Percentiles rank a stretch among this genome's conserved stretches.
phyloP scores from a whole-genome alignment of 305 asterid genomes.

The Fraxinus latifolia region DNA sequence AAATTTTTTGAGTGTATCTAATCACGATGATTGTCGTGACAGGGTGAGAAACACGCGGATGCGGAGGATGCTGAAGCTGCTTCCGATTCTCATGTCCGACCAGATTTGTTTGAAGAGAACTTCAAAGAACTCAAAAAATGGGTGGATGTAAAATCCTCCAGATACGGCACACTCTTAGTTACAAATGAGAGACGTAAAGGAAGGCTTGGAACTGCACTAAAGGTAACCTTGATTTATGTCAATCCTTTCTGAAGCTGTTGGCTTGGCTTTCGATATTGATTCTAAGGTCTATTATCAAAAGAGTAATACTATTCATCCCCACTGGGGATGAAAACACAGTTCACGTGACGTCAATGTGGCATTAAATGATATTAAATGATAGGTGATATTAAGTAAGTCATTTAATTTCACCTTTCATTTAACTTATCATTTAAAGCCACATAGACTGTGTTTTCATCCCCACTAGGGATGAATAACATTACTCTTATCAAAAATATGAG shows the following conservation, averaged over 20 bases:
- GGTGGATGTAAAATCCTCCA: slow-evolving; percentile 76
- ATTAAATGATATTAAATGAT: no score
- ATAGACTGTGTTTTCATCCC: no score
- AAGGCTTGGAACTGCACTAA: slow-evolving; percentile 80
- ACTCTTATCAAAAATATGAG: not conserved
- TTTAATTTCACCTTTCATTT: no score
- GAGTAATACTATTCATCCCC: no score
- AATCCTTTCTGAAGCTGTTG: not conserved
- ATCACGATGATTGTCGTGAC: slow-evolving; percentile 22
- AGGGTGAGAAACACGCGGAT: slow-evolving; percentile 47
- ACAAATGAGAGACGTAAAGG: slow-evolving; percentile 68
- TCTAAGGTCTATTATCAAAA: not conserved
- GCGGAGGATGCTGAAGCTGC: slow-evolving; percentile 38
- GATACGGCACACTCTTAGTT: slow-evolving; percentile 66
- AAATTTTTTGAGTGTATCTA: not conserved
- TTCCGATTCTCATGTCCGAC: slow-evolving; percentile 36
- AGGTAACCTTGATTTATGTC: slow-evolving; percentile 44
- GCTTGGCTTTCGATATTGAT: not conserved
- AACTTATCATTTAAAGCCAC: no score
- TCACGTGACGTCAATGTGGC: no score
- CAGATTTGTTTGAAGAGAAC: slow-evolving; percentile 71
- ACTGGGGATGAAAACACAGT: no score
- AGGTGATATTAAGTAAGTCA: no score
- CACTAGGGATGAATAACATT: no score
- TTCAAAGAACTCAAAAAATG: slow-evolving; percentile 86